phyloP scores from a whole-genome alignment of 129 eudicot species.

The Saposhnikovia divaricata region DNA sequence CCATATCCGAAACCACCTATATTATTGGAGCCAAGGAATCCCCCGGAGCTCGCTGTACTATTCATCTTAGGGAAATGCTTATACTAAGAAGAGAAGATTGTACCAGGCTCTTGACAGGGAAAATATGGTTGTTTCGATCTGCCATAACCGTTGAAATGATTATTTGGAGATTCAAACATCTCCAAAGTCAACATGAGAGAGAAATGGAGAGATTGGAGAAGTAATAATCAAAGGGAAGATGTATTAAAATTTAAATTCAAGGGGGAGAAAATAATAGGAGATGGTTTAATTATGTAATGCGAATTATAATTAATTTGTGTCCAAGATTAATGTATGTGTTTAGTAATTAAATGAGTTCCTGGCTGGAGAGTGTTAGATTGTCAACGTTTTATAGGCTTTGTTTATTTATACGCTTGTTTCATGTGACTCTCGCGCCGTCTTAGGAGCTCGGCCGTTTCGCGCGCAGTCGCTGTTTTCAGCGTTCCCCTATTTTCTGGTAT shows the following conservation, averaged over 20 bases:
- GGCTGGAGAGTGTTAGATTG: background rate
- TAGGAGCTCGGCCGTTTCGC: no score
- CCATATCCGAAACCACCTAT: conserved; percentile 76
- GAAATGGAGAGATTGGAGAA: conserved; percentile 7
- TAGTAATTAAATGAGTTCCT: conserved; percentile 5
- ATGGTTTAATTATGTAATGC: background rate
- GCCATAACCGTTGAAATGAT: conserved; percentile 21
- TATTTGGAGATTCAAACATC: conserved; percentile 16
- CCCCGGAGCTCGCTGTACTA: background rate
- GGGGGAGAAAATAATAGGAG: background rate
- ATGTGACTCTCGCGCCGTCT: no score
- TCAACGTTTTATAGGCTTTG: conserved; percentile 12
- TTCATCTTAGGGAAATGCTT: background rate
- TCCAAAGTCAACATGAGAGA: conserved; percentile 40
- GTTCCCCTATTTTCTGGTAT: no score
- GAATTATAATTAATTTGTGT: no score
- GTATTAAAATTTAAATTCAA: background rate
- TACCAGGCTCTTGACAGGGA: background rate
- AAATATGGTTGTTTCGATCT: conserved; percentile 2
- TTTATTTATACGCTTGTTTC: conserved; percentile 8
- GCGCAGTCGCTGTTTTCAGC: no score
- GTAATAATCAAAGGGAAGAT: conserved; percentile 20
- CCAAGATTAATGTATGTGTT: background rate
- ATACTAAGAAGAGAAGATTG: background rate
- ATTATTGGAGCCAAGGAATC: conserved; percentile 20